These are phyloP conservation scores for Candida broadrunensis DNA, from an alignment of 805 yeast genomes.

Conservation along the genomic window DNA sequence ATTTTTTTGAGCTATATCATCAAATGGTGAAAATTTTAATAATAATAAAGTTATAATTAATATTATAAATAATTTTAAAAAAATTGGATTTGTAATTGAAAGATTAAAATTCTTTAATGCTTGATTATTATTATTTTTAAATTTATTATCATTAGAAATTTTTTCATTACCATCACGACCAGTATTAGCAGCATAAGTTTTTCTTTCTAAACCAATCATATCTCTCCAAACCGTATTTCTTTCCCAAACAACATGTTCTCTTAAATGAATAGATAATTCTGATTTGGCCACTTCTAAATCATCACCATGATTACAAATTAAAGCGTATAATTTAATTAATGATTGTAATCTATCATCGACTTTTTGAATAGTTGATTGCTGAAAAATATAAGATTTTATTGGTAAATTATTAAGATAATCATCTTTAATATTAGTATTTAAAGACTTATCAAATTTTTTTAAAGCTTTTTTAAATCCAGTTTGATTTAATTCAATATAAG, in stretches of 20 bases:
- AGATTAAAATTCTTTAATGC: slow-evolving; percentile 16
- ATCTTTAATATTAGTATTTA: slow-evolving; percentile 41
- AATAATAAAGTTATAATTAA: slow-evolving; percentile 41
- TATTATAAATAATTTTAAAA: slow-evolving; percentile 48
- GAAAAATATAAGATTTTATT: slow-evolving; percentile 36
- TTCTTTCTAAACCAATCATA: slow-evolving; percentile 67
- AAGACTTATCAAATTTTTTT: slow-evolving; percentile 52
- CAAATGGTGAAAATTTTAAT: slow-evolving; percentile 27
- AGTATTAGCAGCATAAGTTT: slow-evolving; percentile 66
- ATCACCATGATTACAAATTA: slow-evolving; percentile 37
- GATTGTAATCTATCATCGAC: slow-evolving; percentile 32
- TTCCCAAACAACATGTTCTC: slow-evolving; percentile 57
- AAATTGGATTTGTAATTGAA: slow-evolving; percentile 29
- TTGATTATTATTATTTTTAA: slow-evolving; percentile 7
- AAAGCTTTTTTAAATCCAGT: slow-evolving; percentile 53
- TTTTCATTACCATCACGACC: slow-evolving; percentile 15
- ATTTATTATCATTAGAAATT: slow-evolving; percentile 10
- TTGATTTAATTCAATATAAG: slow-evolving; percentile 49
- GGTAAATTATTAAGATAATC: slow-evolving; percentile 47
- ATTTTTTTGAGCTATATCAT: slow-evolving; percentile 31
- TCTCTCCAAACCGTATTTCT: slow-evolving; percentile 57
- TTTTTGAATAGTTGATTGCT: slow-evolving; percentile 23
- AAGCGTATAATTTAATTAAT: slow-evolving; percentile 32
- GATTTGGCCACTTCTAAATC: slow-evolving; percentile 45
- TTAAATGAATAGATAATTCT: slow-evolving; percentile 54